These are phyloP conservation scores for Pythium rishiriense DNA, from an alignment of 352 stramenopile species.

Conservation along the genomic window DNA sequence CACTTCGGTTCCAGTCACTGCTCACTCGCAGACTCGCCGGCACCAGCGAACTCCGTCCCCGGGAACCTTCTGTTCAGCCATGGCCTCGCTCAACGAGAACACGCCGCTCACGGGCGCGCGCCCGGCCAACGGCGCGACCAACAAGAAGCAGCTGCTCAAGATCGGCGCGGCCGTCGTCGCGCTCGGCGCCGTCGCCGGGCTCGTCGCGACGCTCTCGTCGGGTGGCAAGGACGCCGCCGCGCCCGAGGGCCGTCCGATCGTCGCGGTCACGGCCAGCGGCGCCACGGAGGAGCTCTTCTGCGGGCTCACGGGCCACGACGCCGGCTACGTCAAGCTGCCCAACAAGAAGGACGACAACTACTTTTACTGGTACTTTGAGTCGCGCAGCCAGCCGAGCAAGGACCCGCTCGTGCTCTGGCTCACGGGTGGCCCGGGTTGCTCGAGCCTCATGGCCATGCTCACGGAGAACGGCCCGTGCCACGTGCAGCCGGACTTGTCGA, in stretches of 20 bases:
- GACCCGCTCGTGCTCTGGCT: slow-evolving; percentile 70
- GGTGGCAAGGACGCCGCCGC: slow-evolving; percentile 1
- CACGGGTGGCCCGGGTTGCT: slow-evolving; percentile 45
- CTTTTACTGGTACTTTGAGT: slow-evolving; percentile 76
- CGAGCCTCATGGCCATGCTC: slow-evolving; percentile 40
- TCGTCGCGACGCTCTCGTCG: slow-evolving; percentile 20
- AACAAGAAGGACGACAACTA: slow-evolving; percentile 61
- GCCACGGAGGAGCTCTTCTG: slow-evolving; percentile 35
- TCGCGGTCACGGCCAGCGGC: slow-evolving; percentile 14
- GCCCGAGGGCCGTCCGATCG: slow-evolving; percentile 6
- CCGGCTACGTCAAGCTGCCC: slow-evolving; percentile 51
- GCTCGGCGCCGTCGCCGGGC: slow-evolving; percentile 10
- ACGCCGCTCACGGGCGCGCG: slow-evolving; percentile 18
- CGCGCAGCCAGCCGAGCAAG: slow-evolving; percentile 26
- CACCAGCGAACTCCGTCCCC: slow-evolving; percentile 10
- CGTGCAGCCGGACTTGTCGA: slow-evolving; percentile 18
- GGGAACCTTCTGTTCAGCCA: not conserved
- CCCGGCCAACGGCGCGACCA: slow-evolving; percentile 7
- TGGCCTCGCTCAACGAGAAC: slow-evolving; percentile 21
- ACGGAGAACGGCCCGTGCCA: slow-evolving; percentile 59
- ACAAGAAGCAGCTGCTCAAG: slow-evolving; percentile 25
- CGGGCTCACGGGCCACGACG: slow-evolving; percentile 36
- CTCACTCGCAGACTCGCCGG: slow-evolving; percentile 13
- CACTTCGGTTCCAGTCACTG: not conserved
- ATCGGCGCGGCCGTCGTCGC: slow-evolving; percentile 13